Conservation (phyloP, 495 filamentous ascomycete genomes). For the Talaromyces nanjingensis region DNA sequence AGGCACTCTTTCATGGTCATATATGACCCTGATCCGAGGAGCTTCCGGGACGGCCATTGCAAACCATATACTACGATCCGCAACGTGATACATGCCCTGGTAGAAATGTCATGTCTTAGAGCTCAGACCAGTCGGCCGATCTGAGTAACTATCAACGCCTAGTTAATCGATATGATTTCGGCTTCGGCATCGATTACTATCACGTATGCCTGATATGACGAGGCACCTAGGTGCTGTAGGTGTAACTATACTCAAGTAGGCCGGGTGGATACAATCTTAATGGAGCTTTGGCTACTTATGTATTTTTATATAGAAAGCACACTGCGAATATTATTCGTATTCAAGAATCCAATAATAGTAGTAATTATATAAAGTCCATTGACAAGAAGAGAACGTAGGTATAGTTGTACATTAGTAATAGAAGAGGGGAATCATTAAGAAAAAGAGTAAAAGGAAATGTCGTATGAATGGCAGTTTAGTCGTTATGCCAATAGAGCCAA, state of each 20-base stretch:
- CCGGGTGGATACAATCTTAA: not conserved
- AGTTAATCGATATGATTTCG: not conserved
- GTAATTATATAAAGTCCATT: not conserved
- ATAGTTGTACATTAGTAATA: not conserved
- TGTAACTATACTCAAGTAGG: no score
- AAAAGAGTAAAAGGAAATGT: not conserved
- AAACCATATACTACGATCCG: not conserved
- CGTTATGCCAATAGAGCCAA: not conserved
- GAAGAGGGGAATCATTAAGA: constrained; percentile 4
- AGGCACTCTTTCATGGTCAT: not conserved
- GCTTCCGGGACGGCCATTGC: not conserved
- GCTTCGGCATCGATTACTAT: not conserved
- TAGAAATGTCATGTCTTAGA: not conserved
- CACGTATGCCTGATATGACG: not conserved
- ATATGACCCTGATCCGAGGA: not conserved
- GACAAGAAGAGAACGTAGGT: constrained; percentile 5
- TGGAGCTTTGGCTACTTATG: not conserved
- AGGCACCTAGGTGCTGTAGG: not conserved
- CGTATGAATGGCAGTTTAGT: not conserved
- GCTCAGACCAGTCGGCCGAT: not conserved
- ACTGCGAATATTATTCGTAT: not conserved
- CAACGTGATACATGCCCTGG: not conserved
- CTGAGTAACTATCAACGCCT: not conserved
- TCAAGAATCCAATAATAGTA: not conserved
- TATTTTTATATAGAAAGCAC: not conserved